A percentile compares a stretch with the other conserved stretches of the same genome.
Conservation (phyloP, 768 basidiomycete genomes). For the Rhizopogon vulgaris region DNA sequence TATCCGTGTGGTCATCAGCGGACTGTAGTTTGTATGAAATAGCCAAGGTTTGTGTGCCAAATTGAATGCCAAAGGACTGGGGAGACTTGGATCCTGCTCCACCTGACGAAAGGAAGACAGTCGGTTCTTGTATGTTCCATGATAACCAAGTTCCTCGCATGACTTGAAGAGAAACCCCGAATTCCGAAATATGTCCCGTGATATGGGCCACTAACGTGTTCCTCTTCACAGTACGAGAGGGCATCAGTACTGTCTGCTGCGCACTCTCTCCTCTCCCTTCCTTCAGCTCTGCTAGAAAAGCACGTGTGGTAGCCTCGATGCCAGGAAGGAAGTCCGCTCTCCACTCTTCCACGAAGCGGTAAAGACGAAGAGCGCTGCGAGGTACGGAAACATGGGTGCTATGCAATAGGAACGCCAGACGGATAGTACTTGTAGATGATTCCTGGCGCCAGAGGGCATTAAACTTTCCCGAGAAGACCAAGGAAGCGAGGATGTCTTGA, state of each 20-base stretch:
- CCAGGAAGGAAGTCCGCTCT: constrained; percentile 70
- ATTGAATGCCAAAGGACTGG: constrained; percentile 57
- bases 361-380: constrained; percentile 73
- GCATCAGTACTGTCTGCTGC: constrained; percentile 29
- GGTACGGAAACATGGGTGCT: constrained; percentile 57
- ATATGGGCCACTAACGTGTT: constrained; percentile 34
- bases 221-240: constrained; percentile 10
- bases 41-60: constrained; percentile 53
- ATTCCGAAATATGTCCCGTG: constrained; percentile 43
- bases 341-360: constrained; percentile 81
- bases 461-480: constrained; percentile 43
- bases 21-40: constrained; percentile 44
- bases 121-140: constrained; percentile 54
- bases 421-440: constrained; percentile 29
- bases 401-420: constrained; percentile 39
- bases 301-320: constrained; percentile 60
- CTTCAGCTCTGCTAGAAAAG: constrained; percentile 58
- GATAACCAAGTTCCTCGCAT: constrained; percentile 88
- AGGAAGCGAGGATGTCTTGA: constrained; percentile 56
- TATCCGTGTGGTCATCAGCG: constrained; percentile 28
- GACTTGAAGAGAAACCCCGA: constrained; percentile 66
- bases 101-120: constrained; percentile 38
- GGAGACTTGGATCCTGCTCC: constrained; percentile 24
- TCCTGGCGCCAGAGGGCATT: constrained; percentile 47
- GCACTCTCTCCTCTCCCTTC: constrained; percentile 24